Evolutionary conservation across 345 rosid species (phyloP).

Genomic region (Gossypium turneri): DNA sequence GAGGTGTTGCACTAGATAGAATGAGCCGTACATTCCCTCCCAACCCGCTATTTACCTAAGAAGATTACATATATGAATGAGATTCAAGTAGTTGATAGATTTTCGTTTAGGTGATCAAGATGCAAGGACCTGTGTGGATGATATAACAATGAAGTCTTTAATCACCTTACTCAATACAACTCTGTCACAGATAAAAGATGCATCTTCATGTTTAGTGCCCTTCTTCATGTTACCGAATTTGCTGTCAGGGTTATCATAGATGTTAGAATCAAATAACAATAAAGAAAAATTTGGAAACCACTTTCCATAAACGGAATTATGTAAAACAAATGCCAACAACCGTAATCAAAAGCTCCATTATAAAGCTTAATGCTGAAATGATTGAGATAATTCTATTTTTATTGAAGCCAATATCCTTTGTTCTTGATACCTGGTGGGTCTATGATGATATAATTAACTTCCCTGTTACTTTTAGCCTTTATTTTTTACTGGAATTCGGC

Average conservation of each 20-base stretch:
- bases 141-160: not conserved
- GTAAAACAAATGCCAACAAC: constrained; percentile 11
- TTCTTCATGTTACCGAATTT: constrained; percentile 59
- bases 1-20: constrained; percentile 96
- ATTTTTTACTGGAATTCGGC: not conserved
- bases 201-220: constrained; percentile 59
- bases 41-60: constrained; percentile 82
- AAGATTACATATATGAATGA: constrained; percentile 13
- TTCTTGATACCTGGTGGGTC: not conserved
- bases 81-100: constrained; percentile 1
- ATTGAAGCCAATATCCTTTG: not conserved
- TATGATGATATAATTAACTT: not conserved
- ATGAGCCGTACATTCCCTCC: constrained; percentile 91
- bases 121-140: not conserved
- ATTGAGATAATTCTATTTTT: not conserved
- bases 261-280: constrained; percentile 12
- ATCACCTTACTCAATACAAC: constrained; percentile 81
- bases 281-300: constrained; percentile 7
- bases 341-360: not conserved
- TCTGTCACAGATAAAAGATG: constrained; percentile 84
- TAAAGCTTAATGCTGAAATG: not conserved
- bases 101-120: not conserved
- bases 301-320: not conserved
- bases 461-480: not conserved
- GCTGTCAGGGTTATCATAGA: constrained; percentile 37